These are phyloP conservation scores for Euphorbia schlechtendalii DNA, from an alignment of 441 rosid genomes.

Conservation along the genomic window DNA sequence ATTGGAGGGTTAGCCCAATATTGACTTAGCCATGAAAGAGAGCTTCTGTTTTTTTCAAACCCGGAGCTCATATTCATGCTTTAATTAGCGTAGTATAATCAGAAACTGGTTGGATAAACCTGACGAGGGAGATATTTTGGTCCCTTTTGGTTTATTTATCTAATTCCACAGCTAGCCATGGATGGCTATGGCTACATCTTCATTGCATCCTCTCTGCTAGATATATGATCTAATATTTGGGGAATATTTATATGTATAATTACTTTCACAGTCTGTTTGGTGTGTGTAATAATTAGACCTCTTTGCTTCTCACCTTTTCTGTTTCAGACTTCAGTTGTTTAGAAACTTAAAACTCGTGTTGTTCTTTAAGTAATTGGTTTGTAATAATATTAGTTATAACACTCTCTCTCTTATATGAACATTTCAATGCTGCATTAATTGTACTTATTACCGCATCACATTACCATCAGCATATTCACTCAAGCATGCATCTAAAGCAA, in stretches of 20 bases:
- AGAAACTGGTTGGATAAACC: neutral
- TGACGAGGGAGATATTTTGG: constrained; percentile 15
- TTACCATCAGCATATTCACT: no score
- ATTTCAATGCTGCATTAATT: neutral
- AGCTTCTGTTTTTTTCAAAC: constrained; percentile 15
- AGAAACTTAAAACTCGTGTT: neutral
- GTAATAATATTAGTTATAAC: no score
- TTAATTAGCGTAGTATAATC: no score
- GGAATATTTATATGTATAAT: no score
- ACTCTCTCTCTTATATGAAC: neutral
- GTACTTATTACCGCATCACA: neutral
- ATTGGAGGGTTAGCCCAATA: constrained; percentile 9
- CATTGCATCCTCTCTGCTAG: neutral
- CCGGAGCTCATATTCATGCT: constrained; percentile 9
- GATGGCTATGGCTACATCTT: constrained; percentile 7
- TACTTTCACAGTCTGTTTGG: no score
- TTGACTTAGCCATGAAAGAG: constrained; percentile 8
- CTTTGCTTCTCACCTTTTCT: neutral
- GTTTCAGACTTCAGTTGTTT: neutral
- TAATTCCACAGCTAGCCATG: neutral
- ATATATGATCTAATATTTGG: no score
- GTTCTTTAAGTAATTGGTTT: no score
- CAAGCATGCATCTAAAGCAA: no score
- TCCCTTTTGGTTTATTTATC: constrained; percentile 7
- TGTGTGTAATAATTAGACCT: no score